These are phyloP conservation scores for Cadophora sp. DNA, from an alignment of 2,329 filamentous ascomycete genomes.

Conservation along the genomic window DNA sequence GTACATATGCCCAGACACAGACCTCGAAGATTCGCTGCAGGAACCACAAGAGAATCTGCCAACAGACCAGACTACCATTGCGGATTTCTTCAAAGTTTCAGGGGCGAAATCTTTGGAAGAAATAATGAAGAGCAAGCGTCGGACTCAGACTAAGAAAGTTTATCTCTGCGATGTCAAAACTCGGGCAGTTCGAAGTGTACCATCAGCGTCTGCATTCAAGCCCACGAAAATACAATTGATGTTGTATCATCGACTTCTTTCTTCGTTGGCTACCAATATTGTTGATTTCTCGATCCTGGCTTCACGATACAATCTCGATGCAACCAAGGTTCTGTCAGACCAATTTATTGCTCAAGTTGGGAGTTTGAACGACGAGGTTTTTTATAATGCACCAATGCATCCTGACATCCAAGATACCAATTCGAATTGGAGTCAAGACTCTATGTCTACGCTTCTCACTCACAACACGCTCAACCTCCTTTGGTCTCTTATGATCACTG, in stretches of 20 bases:
- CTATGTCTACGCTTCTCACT: slow-evolving; percentile 52
- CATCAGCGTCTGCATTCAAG: slow-evolving; percentile 66
- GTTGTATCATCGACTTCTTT: slow-evolving; percentile 87
- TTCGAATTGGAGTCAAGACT: slow-evolving; percentile 40
- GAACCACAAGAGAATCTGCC: slow-evolving; percentile 46
- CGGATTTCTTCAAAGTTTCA: slow-evolving; percentile 40
- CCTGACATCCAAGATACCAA: slow-evolving; percentile 40
- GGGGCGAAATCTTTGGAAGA: slow-evolving; percentile 32
- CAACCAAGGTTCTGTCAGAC: slow-evolving; percentile 74
- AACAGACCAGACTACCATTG: slow-evolving; percentile 41
- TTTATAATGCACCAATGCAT: slow-evolving; percentile 55
- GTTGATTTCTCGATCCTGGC: slow-evolving; percentile 75
- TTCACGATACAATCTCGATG: slow-evolving; percentile 72
- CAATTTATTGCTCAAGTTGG: slow-evolving; percentile 79
- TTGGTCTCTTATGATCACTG: slow-evolving; percentile 68
- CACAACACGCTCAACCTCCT: slow-evolving; percentile 66
- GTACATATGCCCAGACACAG: slow-evolving; percentile 75
- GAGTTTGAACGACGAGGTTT: slow-evolving; percentile 69
- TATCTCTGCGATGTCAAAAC: slow-evolving; percentile 94
- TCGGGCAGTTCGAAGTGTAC: slow-evolving; percentile 67
- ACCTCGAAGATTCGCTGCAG: slow-evolving; percentile 59
- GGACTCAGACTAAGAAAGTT: slow-evolving; percentile 48
- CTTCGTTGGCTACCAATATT: slow-evolving; percentile 72
- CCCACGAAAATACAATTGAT: slow-evolving; percentile 88
- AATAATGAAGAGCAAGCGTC: slow-evolving; percentile 27